These are phyloP conservation scores for Immersiella caudata DNA, from an alignment of 495 filamentous ascomycete genomes.

Conservation along the genomic window DNA sequence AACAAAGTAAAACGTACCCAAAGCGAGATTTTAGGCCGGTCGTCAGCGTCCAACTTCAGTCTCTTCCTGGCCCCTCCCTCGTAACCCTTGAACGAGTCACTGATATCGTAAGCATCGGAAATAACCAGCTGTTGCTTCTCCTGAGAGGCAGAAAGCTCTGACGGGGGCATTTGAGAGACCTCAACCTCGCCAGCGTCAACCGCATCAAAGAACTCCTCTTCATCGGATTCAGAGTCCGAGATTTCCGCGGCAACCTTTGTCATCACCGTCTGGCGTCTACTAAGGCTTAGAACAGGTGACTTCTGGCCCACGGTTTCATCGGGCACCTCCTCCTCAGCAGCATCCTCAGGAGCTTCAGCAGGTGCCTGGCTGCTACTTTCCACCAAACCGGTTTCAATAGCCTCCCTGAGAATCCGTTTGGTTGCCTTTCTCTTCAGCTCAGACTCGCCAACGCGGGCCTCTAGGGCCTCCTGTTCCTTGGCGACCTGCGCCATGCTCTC, in stretches of 20 bases:
- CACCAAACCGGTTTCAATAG: constrained; percentile 63
- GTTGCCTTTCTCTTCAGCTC: constrained; percentile 87
- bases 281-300: constrained; percentile 49
- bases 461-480: constrained; percentile 87
- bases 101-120: constrained; percentile 61
- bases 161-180: constrained; percentile 59
- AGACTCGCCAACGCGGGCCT: constrained; percentile 83
- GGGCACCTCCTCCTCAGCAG: constrained; percentile 31
- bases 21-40: constrained; percentile 89
- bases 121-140: constrained; percentile 45
- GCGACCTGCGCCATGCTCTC: constrained; percentile 96
- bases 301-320: constrained; percentile 41
- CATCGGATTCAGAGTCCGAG: constrained; percentile 78
- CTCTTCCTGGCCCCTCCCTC: constrained; percentile 78
- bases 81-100: constrained; percentile 82
- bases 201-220: constrained; percentile 97
- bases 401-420: constrained; percentile 87
- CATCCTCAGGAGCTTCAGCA: constrained; percentile 39
- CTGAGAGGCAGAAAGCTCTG: constrained; percentile 47
- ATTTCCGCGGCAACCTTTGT: constrained; percentile 64
- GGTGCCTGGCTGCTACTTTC: constrained; percentile 46
- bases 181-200: constrained; percentile 91
- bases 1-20: constrained; percentile 67
- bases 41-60: constrained; percentile 88
- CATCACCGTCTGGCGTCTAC: constrained; percentile 60